These are phyloP conservation scores for Tetraselmis chui DNA, from an alignment of 139 green algal species.

Conservation along the genomic window DNA sequence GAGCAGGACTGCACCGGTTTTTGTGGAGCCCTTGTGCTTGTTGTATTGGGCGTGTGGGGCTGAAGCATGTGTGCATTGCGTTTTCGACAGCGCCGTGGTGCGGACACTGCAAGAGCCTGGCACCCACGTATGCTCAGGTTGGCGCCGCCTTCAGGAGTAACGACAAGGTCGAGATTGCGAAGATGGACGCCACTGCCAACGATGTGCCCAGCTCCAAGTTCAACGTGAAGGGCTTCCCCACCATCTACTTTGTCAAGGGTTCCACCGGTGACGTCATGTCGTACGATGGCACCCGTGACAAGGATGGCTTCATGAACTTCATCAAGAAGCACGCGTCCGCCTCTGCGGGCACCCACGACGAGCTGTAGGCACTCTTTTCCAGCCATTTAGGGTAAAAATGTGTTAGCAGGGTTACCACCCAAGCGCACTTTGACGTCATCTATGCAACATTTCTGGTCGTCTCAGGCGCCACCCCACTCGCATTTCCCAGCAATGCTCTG, in stretches of 20 bases:
- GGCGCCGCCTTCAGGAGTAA: constrained; percentile 15
- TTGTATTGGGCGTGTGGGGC: too few species aligned
- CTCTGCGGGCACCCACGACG: not conserved
- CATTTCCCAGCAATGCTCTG: too few species aligned
- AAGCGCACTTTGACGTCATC: too few species aligned
- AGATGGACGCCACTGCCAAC: constrained; percentile 34
- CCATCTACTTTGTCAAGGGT: constrained; percentile 13
- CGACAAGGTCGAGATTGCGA: constrained; percentile 25
- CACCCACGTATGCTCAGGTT: constrained; percentile 19
- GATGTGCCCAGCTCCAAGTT: constrained; percentile 20
- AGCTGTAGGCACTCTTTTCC: not conserved
- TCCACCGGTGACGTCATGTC: not conserved
- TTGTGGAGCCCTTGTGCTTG: too few species aligned
- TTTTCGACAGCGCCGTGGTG: constrained; percentile 16
- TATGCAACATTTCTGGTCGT: too few species aligned
- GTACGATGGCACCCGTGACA: not conserved
- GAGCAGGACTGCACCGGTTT: not conserved
- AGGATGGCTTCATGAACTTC: not conserved
- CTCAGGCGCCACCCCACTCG: too few species aligned
- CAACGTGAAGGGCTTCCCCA: constrained; percentile 21
- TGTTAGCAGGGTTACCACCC: too few species aligned
- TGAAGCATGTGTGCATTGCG: not conserved
- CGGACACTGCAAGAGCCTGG: constrained; percentile 27
- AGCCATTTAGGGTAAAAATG: too few species aligned
- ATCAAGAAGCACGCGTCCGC: not conserved